Base-by-base conservation (phyloP, 2,329 filamentous ascomycete genomes). In the Dothistroma pini region DNA sequence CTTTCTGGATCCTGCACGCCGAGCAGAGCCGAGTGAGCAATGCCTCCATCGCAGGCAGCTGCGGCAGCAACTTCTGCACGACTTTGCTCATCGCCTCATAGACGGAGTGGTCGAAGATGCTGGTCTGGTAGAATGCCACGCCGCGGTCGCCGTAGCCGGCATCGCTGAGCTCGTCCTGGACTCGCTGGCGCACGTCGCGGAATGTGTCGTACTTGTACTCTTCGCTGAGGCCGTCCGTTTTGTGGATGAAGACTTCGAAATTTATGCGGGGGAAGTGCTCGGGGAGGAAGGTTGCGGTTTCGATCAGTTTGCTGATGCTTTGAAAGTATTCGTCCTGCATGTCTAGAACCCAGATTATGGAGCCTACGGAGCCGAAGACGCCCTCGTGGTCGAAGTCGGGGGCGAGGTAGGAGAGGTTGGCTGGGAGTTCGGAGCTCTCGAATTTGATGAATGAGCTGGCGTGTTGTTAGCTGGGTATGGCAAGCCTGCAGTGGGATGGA, bases 41-140 rank as follows among this genome's bases (percentile, higher is more conserved):
- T 55, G 92, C 89, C 77, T 99, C 95, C 59, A 99, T 86, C 29
- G 93, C 96, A 6, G 92, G 91, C 8, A 99, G 84, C 64, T 96
- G 90, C 0, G 95, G 93, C 56, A 99, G 93, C 32, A 99, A 84
- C 76, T 97, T 97, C 77, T 99, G 95, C 66, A 99, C 96, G 65
- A 99, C 93, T 76, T 97, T 97, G 79, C 89, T 93, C 75, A 99
- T 97, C 54, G 95, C 95, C 77, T 99, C 95, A 74, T 97, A 99
- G 72, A 96, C 96, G 70, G 90, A 96, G 78, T 97, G 93, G 75
- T 99, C 95, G 81, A 97, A 99, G 75, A 99, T 99, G 73, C 90
- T 96, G 14, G 95, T 99, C 60, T 96, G 86, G 75, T 99, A 93
- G 78, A 96, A 99, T 61, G 89, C 93, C 65, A 99, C 90, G 0